Conservation (phyloP, 202 grass and related monocot species). For the Eragrostis tef region DNA sequence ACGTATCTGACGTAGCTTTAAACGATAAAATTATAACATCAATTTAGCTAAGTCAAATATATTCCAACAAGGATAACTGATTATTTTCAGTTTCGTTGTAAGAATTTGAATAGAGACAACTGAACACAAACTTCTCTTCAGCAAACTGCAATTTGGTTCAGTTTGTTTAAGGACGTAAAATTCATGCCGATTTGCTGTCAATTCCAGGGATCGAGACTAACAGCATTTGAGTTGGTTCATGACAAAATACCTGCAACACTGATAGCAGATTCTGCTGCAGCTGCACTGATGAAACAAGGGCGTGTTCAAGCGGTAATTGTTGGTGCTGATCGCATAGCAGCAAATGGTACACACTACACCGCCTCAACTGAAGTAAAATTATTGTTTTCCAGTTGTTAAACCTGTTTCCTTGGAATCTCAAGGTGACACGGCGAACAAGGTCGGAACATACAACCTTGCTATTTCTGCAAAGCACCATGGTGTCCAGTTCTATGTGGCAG, state of each 20-base stretch:
- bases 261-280: slow-evolving; percentile 89
- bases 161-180: slow-evolving; percentile 21
- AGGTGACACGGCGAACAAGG: slow-evolving; percentile 99
- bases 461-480: slow-evolving; percentile 53
- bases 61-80: background rate
- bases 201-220: slow-evolving; percentile 90
- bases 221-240: slow-evolving; percentile 90
- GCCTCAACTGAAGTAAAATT: background rate
- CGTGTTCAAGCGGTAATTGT: slow-evolving; percentile 61
- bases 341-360: slow-evolving; percentile 55
- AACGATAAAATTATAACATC: slow-evolving; percentile 18
- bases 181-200: slow-evolving; percentile 16
- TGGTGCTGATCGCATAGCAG: slow-evolving; percentile 85
- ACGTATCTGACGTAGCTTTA: background rate
- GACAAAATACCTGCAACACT: slow-evolving; percentile 89
- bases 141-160: background rate
- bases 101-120: background rate
- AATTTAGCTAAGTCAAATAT: slow-evolving; percentile 17
- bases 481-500: slow-evolving; percentile 75
- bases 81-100: background rate
- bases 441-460: slow-evolving; percentile 66
- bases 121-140: background rate
- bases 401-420: slow-evolving; percentile 32
- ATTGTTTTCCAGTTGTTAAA: slow-evolving; percentile 23
- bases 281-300: slow-evolving; percentile 69